phyloP scores from a whole-genome alignment of 768 basidiomycete species.

The Hortiboletus flavorubellus region DNA sequence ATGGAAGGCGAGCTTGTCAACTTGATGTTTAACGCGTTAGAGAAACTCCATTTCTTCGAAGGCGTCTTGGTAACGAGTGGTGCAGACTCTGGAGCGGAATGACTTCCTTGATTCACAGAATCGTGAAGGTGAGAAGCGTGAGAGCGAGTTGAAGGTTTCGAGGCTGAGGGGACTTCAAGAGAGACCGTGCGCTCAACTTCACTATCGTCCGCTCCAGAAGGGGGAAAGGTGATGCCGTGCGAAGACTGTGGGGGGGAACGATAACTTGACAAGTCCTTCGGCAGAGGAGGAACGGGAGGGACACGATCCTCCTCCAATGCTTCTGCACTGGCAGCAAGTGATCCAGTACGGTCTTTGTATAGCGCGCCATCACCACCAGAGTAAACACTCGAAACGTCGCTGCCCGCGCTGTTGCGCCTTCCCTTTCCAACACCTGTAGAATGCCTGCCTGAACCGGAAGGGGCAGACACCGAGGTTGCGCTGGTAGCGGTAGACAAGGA shows the following conservation, averaged over 20 bases:
- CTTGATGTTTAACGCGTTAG: slow-evolving; percentile 77
- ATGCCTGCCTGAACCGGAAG: slow-evolving; percentile 64
- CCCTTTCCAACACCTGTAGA: slow-evolving; percentile 58
- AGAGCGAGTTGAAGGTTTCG: slow-evolving; percentile 24
- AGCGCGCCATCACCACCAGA: slow-evolving; percentile 57
- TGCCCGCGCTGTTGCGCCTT: slow-evolving; percentile 79
- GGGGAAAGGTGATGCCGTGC: slow-evolving; percentile 50
- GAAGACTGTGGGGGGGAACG: slow-evolving; percentile 66
- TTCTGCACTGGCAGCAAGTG: slow-evolving; percentile 58
- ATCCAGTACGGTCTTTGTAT: slow-evolving; percentile 66
- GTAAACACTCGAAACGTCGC: slow-evolving; percentile 76
- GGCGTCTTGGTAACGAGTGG: slow-evolving; percentile 66
- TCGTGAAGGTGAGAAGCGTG: slow-evolving; percentile 39
- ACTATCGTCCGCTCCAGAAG: slow-evolving; percentile 41
- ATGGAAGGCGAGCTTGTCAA: slow-evolving; percentile 64
- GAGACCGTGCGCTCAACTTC: slow-evolving; percentile 48
- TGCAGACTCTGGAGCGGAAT: slow-evolving; percentile 39
- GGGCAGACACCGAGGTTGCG: slow-evolving; percentile 64
- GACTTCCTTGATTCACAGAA: slow-evolving; percentile 36
- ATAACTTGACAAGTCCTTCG: slow-evolving; percentile 82
- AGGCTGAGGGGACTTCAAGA: slow-evolving; percentile 46
- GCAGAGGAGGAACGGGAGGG: slow-evolving; percentile 92
- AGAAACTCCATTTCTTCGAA: slow-evolving; percentile 97
- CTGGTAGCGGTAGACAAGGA: slow-evolving; percentile 78
- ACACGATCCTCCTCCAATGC: slow-evolving; percentile 60